These are phyloP conservation scores for Aspergillus ruber DNA, from an alignment of 2,329 filamentous ascomycete genomes.

Conservation along the genomic window DNA sequence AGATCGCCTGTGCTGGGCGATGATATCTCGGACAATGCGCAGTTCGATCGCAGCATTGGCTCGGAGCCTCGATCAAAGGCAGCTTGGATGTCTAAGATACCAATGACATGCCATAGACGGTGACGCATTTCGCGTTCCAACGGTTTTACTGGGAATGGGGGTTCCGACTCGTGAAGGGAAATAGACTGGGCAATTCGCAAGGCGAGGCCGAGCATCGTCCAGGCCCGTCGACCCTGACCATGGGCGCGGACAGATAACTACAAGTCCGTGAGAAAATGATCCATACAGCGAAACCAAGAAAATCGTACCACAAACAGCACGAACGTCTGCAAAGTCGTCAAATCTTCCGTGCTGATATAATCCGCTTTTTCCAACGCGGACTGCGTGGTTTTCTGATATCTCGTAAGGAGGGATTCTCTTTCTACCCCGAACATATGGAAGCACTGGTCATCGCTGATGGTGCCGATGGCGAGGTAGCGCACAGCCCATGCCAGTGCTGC, in stretches of 20 bases:
- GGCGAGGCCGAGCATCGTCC: slow-evolving; percentile 29
- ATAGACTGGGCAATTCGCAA: slow-evolving; percentile 26
- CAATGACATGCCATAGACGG: slow-evolving; percentile 25
- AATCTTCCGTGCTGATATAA: slow-evolving; percentile 24
- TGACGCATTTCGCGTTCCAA: slow-evolving; percentile 27
- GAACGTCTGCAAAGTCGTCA: slow-evolving; percentile 28
- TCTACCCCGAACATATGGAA: slow-evolving; percentile 13
- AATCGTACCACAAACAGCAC: slow-evolving; percentile 18
- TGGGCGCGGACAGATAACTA: slow-evolving; percentile 19
- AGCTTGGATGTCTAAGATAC: slow-evolving; percentile 23
- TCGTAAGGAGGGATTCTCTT: slow-evolving; percentile 14
- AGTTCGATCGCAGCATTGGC: slow-evolving; percentile 23
- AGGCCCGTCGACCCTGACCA: slow-evolving; percentile 26
- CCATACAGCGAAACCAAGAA: too few relatives aligned
- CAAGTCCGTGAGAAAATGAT: too few relatives aligned
- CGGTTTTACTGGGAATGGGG: slow-evolving; percentile 21
- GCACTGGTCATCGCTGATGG: slow-evolving; percentile 17
- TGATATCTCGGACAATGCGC: too few relatives aligned
- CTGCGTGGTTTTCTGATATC: slow-evolving; percentile 20
- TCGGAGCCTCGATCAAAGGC: slow-evolving; percentile 26
- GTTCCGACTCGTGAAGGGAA: slow-evolving; percentile 22
- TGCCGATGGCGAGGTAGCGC: slow-evolving; percentile 21
- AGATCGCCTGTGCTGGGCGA: slow-evolving; percentile 20
- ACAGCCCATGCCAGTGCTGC: slow-evolving; percentile 19
- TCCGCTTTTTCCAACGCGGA: slow-evolving; percentile 18